These are phyloP conservation scores for Boletus smithii DNA, from an alignment of 1,284 basidiomycete genomes.

Conservation along the genomic window DNA sequence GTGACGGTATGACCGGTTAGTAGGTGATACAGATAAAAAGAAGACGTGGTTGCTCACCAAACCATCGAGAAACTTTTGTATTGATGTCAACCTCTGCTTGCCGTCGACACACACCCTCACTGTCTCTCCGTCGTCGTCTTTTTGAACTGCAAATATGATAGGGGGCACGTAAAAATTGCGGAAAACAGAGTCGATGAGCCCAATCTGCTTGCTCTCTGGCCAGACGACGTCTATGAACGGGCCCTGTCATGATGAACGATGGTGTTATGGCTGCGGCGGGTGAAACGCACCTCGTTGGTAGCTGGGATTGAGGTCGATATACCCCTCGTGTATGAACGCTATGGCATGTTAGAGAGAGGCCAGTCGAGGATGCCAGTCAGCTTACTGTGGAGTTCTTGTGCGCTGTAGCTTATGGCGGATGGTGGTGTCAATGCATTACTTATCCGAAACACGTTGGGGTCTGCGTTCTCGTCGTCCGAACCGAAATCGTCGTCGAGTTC, in stretches of 20 bases:
- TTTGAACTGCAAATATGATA: constrained; percentile 61
- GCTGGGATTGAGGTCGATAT: constrained; percentile 60
- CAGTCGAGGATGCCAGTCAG: not conserved
- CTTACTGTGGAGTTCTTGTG: constrained; percentile 54
- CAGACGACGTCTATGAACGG: constrained; percentile 61
- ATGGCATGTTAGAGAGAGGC: constrained; percentile 7
- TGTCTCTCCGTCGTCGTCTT: constrained; percentile 51
- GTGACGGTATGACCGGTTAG: constrained; percentile 7
- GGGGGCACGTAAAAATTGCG: constrained; percentile 72
- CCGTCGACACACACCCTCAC: constrained; percentile 70
- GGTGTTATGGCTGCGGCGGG: not conserved
- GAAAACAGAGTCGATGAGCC: constrained; percentile 73
- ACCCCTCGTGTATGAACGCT: constrained; percentile 63
- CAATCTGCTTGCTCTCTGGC: constrained; percentile 64
- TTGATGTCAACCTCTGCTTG: constrained; percentile 72
- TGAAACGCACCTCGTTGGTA: constrained; percentile 60
- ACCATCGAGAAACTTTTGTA: constrained; percentile 68
- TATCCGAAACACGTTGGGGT: constrained; percentile 48
- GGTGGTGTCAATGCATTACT: constrained; percentile 42
- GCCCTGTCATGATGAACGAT: constrained; percentile 2
- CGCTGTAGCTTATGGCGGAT: constrained; percentile 38
- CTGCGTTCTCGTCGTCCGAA: constrained; percentile 36
- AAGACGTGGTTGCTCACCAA: constrained; percentile 41
- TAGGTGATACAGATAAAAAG: not conserved
- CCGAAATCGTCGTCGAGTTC: constrained; percentile 47